Percentiles rank a stretch among this genome's conserved stretches.
Conservation (phyloP, 2,329 filamentous ascomycete species). For the Ophiocordyceps sinensis region DNA sequence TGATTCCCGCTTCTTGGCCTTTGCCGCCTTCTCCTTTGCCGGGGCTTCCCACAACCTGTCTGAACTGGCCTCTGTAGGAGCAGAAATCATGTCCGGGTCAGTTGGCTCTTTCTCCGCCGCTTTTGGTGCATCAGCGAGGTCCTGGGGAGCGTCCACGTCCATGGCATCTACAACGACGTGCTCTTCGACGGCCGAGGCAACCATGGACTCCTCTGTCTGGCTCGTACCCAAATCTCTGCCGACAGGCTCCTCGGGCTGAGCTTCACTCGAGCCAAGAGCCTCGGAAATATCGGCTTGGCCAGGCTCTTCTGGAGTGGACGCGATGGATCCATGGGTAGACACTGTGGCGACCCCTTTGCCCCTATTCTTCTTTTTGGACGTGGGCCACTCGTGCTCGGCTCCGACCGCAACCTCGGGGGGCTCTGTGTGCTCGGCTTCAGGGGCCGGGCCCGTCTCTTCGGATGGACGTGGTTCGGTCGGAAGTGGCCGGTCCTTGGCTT, state of each 20-base stretch:
- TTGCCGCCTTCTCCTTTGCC: slow-evolving; percentile 17
- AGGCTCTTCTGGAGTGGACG: neutral
- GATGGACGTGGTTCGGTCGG: neutral
- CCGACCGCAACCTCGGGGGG: neutral
- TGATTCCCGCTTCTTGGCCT: slow-evolving; percentile 21
- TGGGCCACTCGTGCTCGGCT: slow-evolving; percentile 5
- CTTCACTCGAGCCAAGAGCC: neutral
- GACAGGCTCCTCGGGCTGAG: neutral
- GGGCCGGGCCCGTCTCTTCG: neutral
- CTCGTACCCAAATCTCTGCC: too few relatives aligned
- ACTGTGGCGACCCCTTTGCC: slow-evolving; percentile 5
- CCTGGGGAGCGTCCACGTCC: neutral
- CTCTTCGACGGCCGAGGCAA: neutral
- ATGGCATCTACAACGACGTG: neutral
- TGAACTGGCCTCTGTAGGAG: slow-evolving; percentile 3
- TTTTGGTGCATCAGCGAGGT: neutral
- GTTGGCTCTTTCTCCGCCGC: neutral
- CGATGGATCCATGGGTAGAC: neutral
- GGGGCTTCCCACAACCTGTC: neutral
- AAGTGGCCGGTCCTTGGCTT: too few relatives aligned
- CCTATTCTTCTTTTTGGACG: slow-evolving; percentile 17
- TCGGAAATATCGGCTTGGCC: neutral
- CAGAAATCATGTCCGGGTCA: neutral
- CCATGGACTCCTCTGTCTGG: too few relatives aligned
- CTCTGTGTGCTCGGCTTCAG: neutral